Base-by-base conservation (phyloP, 2,329 filamentous ascomycete genomes). In the Botryotinia globosa region DNA sequence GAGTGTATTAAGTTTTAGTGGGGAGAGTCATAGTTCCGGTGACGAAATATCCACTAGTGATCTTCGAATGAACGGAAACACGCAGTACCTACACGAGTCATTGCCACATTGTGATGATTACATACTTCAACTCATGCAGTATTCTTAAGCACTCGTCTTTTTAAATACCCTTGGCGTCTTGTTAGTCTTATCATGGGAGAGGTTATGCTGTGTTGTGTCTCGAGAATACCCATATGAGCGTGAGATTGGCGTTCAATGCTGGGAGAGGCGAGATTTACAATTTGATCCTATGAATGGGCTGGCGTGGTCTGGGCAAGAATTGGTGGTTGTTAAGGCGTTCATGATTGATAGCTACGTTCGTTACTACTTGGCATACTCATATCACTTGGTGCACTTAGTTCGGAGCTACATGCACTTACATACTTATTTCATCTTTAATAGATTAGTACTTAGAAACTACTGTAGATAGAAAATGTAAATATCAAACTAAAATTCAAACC, bases 1-100 rank as follows among this genome's bases (percentile, higher is more conserved):
- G 75, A 89, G 87, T 74, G 86, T 88, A 5, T 80, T 88, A 44
- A 89, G 87, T 79, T 87, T 88, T 74, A 88, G 86, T 9, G 87
- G 89, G 64, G 88, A 89, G 78, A 89, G 87, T 73, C 77, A 89
- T 73, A 88, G 84, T 25, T 87, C 87, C 25, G 85, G 87, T 3
- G 83, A 84, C 64, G 85, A 85, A 58, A 51, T 80, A 48, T 77
- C 76, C 14, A 72, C 74, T 22, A 79, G 75, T 63, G 79, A 80
- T 44, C 73, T 79, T 25, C 75, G 76, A 32, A 58, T 77, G 42
- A 12, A 48, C 29, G 66, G 66, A 20, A 71, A 42, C 6, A 20
- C 14, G 9, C 54, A 45, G 6, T 65, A 66, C 25, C 42, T 61
- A 32, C 39, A 51, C 22, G 59, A 61, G 32, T 56, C 45, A 18